A percentile compares a stretch with the other conserved stretches of the same genome.
Evolutionary conservation across 148 eudicot species (phyloP).

Genomic region (Beta vulgaris): DNA sequence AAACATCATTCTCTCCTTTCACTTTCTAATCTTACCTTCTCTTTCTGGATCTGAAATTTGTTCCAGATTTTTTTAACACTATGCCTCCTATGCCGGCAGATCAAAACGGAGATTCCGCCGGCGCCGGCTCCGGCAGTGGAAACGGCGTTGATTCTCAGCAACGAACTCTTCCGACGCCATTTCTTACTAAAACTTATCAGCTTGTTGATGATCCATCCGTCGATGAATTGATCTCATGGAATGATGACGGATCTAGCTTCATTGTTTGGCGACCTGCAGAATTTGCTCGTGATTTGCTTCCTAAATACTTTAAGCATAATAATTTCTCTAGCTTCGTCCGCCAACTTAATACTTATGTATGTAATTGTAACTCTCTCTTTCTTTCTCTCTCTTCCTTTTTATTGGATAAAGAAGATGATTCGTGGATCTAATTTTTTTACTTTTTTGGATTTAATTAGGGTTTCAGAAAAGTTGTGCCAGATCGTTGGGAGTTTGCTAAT

Average conservation of each 20-base stretch:
- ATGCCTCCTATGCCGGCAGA: constrained; percentile 46
- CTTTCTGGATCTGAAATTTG: background rate
- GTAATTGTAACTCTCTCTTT: no score
- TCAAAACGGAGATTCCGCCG: constrained; percentile 44
- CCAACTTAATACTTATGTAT: constrained; percentile 79
- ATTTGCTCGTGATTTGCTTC: constrained; percentile 81
- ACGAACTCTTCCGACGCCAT: constrained; percentile 71
- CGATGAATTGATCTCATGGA: constrained; percentile 79
- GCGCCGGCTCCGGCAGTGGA: constrained; percentile 10
- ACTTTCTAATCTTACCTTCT: background rate
- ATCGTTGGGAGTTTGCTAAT: constrained; percentile 83
- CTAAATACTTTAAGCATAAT: constrained; percentile 75
- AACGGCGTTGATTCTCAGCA: constrained; percentile 44
- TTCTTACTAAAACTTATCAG: constrained; percentile 72
- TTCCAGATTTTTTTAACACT: background rate
- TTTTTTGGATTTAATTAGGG: constrained; percentile 24
- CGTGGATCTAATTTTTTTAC: background rate
- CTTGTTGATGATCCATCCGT: constrained; percentile 66
- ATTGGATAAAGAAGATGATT: no score
- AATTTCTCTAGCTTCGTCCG: constrained; percentile 93
- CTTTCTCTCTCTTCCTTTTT: background rate
- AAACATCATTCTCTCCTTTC: background rate
- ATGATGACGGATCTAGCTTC: constrained; percentile 71
- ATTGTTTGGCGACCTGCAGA: constrained; percentile 86
- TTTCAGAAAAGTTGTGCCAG: constrained; percentile 51